Base-by-base conservation (phyloP, 257 asterid genomes). In the Scutellaria baicalensis region DNA sequence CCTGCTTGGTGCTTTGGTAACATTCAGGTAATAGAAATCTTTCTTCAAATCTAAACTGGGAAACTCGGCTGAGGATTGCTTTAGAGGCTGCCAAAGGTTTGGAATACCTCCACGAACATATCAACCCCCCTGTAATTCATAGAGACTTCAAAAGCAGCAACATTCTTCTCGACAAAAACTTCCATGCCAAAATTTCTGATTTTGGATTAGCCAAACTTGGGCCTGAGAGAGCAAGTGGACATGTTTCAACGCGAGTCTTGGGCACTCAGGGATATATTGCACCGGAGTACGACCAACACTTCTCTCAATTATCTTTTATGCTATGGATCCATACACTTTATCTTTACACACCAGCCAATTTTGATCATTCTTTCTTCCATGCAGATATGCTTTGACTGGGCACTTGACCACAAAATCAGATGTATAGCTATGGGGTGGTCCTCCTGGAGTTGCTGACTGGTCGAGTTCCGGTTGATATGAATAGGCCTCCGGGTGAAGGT, bases 241-340 rank as follows among this genome's bases (percentile, higher is more conserved):
- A 92, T 72, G 95, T 93, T 68, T 90, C 98, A 3, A 93, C 98
- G 0, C 82, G 98, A 10, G 97, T 93, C 31, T 77, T 93, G 84
- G 98, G 98, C 45, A 90, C 98, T 27, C 98, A 93, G 66, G 98
- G 98, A 72, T 93, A 93, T 64, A 96, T 93, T 60, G 98, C 98
- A 66, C 98, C 98, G 0, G 98, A 93, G 97, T 90, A 85, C 73
- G 86, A 49, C 47, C 38, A 45, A 44, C 33, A 45, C 17, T 45
- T 21, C 33, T 27, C 33, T 1, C 33, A 27, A 27, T 27, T 63
- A 42, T 16, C 40, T 43, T 44, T 20, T 39, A 16, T 72, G 40
- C 39, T 8, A 4, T 0, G 36, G 8, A 44, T 52, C 9, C 54
- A 8, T 55, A 35, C 52, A 21, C 14, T 58, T 74, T 59, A 20